These are phyloP conservation scores for Hirschioporus abietinus DNA, from an alignment of 768 basidiomycete species.

Conservation along the genomic window DNA sequence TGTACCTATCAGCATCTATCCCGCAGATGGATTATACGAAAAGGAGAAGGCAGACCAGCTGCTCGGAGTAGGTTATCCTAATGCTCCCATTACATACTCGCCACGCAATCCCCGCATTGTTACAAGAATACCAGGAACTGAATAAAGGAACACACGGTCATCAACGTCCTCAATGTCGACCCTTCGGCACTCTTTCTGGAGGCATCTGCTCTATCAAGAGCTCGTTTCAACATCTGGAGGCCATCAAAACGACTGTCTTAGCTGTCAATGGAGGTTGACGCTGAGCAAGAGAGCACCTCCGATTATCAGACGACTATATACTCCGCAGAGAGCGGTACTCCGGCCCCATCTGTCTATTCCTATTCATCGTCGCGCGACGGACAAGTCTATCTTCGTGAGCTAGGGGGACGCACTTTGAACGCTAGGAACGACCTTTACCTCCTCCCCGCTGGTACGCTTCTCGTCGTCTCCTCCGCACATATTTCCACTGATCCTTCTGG, in stretches of 20 bases:
- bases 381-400: not conserved
- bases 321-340: not conserved
- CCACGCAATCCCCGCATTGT: not conserved
- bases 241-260: not conserved
- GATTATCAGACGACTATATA: not conserved
- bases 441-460: slow-evolving; percentile 2
- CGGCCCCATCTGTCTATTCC: slow-evolving; percentile 2
- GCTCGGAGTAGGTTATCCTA: not conserved
- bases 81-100: not conserved
- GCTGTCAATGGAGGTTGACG: not conserved
- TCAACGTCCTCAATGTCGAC: not conserved
- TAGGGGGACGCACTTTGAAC: not conserved
- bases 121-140: not conserved
- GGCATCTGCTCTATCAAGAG: not conserved
- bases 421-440: slow-evolving; percentile 2
- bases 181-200: not conserved
- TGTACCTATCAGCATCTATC: not conserved
- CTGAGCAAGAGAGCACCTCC: not conserved
- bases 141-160: not conserved
- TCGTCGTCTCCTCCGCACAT: not conserved
- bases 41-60: not conserved
- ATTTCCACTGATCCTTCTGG: not conserved
- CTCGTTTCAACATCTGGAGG: not conserved
- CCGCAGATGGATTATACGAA: not conserved
- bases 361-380: slow-evolving; percentile 2